Evolutionary conservation across 2,329 filamentous ascomycete species (phyloP), one percentile per base, ranked within the genome.

Genomic region (Fusarium staphyleae): DNA sequence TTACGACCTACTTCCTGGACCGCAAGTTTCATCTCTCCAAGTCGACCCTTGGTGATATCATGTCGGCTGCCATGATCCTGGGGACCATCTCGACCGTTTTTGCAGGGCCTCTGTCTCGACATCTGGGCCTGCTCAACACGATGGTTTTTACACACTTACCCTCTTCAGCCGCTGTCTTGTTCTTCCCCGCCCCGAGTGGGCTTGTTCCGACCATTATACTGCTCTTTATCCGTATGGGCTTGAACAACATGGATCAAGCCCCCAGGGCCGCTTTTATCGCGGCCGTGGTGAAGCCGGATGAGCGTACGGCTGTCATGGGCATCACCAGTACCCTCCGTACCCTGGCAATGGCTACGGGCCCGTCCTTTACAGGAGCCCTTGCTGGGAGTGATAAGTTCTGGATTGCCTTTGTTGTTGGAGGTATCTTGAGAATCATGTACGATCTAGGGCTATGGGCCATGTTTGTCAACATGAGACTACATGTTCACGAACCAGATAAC

Each of bases 181-280:
- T 87, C 5, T 87, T 89, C 46, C 85, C 86, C 0, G 66, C 81
- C 1, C 82, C 86, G 0, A 72, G 71, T 5, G 74, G 72, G 2
- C 72, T 87, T 2, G 76, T 76, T 32, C 66, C 83, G 34, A 82
- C 84, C 0, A 78, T 84, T 1, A 74, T 74, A 0, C 74, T 89
- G 0, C 72, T 89, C 1, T 76, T 87, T 19, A 69, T 88, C 15
- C 79, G 86, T 5, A 77, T 84, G 3, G 83, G 83, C 0, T 74
- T 89, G 36, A 88, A 88, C 64, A 85, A 81, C 57, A 88, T 89
- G 84, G 87, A 89, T 57, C 86, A 89, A 72, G 86, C 84, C 0
- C 87, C 87, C 0, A 77, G 87, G 2, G 76, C 85, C 1, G 86
- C 87, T 0, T 84, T 89, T 51, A 87, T 89, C 42, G 85, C 86